A percentile compares a stretch with the other conserved stretches of the same genome.
Evolutionary conservation across 805 yeast species (phyloP).

Genomic region (Nakazawaea siamensis): DNA sequence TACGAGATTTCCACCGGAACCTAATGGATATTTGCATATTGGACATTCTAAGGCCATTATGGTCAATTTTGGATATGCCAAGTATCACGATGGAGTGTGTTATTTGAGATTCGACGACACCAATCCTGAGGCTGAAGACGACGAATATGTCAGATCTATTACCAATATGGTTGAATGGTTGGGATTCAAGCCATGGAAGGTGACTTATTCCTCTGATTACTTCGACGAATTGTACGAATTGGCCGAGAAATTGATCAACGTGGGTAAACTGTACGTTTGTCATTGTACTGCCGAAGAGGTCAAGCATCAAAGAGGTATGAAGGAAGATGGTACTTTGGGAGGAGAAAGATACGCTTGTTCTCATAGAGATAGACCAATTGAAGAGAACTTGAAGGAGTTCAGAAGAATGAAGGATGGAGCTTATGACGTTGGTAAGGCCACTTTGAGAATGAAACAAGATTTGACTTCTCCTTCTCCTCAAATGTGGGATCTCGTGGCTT

Average conservation of each 20-base stretch:
- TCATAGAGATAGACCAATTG: conserved; percentile 63
- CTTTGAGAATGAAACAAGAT: conserved; percentile 95
- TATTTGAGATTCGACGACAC: conserved; percentile 95
- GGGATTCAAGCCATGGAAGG: conserved; percentile 89
- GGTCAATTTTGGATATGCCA: conserved; percentile 97
- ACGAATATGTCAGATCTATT: conserved; percentile 78
- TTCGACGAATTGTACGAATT: conserved; percentile 82
- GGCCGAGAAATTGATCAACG: conserved; percentile 72
- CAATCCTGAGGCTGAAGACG: conserved; percentile 98
- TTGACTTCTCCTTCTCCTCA: conserved; percentile 87
- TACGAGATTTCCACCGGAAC: conserved; percentile 98
- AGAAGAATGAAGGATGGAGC: conserved; percentile 88
- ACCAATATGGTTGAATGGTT: conserved; percentile 84
- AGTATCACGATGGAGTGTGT: conserved; percentile 77
- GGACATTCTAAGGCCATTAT: conserved; percentile 98
- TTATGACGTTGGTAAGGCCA: conserved; percentile 86
- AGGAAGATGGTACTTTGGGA: conserved; percentile 87
- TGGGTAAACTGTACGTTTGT: conserved; percentile 82
- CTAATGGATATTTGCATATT: conserved; percentile 94
- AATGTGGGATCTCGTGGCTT: conserved; percentile 99
- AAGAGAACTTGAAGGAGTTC: conserved; percentile 72
- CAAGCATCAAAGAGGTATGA: conserved; percentile 82
- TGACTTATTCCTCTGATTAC: conserved; percentile 94
- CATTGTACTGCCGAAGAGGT: conserved; percentile 91
- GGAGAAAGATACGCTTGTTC: conserved; percentile 83